These are phyloP conservation scores for Sclerotinia trifoliorum DNA, from an alignment of 2,329 filamentous ascomycete species.

Conservation along the genomic window DNA sequence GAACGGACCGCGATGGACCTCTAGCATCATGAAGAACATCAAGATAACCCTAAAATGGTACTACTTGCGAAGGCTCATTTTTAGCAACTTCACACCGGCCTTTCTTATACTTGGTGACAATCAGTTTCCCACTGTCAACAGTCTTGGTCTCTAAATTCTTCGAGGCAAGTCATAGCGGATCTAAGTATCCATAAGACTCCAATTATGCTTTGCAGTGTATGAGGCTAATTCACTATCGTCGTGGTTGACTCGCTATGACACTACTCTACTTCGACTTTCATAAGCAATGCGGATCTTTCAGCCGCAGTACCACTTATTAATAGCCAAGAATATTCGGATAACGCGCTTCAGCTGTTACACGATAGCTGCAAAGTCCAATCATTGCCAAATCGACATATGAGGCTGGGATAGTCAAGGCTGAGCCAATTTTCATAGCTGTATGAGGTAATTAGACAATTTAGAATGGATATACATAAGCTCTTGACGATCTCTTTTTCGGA, in stretches of 20 bases:
- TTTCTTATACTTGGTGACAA: neutral
- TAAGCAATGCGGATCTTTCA: neutral
- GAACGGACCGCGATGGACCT: neutral
- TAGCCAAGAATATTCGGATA: neutral
- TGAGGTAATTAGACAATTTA: too few species aligned
- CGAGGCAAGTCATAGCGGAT: too few species aligned
- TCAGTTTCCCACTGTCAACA: neutral
- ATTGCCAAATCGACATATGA: neutral
- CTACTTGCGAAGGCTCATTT: neutral
- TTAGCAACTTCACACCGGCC: neutral
- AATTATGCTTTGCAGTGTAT: too few species aligned
- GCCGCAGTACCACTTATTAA: neutral
- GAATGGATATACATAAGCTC: too few species aligned
- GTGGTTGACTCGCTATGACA: too few species aligned
- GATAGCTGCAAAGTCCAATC: neutral
- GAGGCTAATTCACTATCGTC: too few species aligned
- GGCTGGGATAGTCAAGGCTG: neutral
- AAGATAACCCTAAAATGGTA: neutral
- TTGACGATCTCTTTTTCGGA: neutral
- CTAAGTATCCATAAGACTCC: too few species aligned
- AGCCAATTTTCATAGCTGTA: neutral
- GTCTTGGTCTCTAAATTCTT: neutral
- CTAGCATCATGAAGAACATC: neutral
- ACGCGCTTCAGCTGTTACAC: neutral
- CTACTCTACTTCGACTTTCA: neutral